Base-by-base conservation (phyloP, 2,329 filamentous ascomycete species). In the Byssochlamys sp. region DNA sequence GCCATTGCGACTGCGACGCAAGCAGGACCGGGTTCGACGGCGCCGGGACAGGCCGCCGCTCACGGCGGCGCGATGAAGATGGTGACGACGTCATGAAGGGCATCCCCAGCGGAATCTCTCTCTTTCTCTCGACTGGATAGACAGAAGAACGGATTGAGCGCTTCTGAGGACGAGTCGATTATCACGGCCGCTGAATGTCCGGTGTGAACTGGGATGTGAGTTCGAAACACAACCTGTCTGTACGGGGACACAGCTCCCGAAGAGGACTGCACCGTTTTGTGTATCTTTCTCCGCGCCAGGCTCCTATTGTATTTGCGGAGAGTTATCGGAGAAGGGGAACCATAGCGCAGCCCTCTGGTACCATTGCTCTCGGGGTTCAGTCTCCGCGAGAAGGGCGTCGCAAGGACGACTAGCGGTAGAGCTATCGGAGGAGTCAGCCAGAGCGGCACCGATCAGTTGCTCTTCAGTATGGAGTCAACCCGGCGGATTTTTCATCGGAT, bases 1-100 rank as follows among this genome's bases (percentile, higher is more conserved):
- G 81, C 94, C 94, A 99, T 80, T 97, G 92, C 63, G 78, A 75
- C 68, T 86, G 82, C 49, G 78, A 75, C 60, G 81, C 78, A 52
- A 77, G 74, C 55, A 85, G 75, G 54, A 83, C 76, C 3, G 65
- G 74, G 65, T 75, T 80, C 59, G 72, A 75, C 28, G 70, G 72
- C 50, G 65, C 68, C 33, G 73, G 73, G 35, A 73, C 66, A 27
- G 66, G 67, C 56, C 63, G 67, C 56, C 64, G 63, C 19, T 60
- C 56, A 28, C 62, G 58, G 52, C 62, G 55, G 33, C 66, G 66
- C 27, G 65, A 63, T 25, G 65, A 59, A 50, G 67, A 61, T 27
- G 67, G 67, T 56, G 39, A 45, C n/a, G 39, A 45, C n/a, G 67
- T 68, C 66, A 72, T 72, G 12, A 58, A 53, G 24, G 60, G 49